Evolutionary conservation across 164 flowering plant genomes (phyloP), one percentile per base, ranked within the genome.

Genomic region (Tinospora cordifolia): DNA sequence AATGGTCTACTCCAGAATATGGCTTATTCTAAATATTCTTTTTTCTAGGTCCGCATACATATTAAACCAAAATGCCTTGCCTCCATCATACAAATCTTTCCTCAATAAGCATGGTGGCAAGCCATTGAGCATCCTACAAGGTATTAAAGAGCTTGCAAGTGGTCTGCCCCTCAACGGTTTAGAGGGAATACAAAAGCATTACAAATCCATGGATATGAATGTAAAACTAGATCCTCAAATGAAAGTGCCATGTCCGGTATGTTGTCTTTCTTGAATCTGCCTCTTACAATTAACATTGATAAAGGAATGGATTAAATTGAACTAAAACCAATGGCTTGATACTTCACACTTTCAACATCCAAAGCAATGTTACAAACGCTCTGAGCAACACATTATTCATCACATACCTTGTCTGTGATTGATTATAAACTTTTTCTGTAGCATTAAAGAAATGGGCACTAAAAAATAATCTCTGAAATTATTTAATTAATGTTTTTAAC

Each of bases 71-170:
- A 95, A 90, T 13, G 90, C 95, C 73, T 81, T 94, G 78, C 90
- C 97, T 68, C 75, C 85, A 72, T 87, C 97, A 46, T 94, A 91
- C 72, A 94, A 84, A 77, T 91, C 96, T 58, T 94, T 94, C 80
- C 95, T 94, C 66, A 89, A 87, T 74, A 90, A 83, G 62, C 98
- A 94, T 80, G 93, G 97, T 75, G 98, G 88, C 71, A 94, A 94
- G 78, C 88, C 84, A 82, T 5, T 75, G 46, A 68, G 65, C 40
- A 86, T 94, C 65, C 75, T 94, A 66, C 85, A 86, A 79, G 96
- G 93, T 41, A 81, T 90, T 63, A 91, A 85, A 85, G 90, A 86
- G 14, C 79, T 90, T 68, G 91, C 91, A 46, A 72, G 73, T 68
- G 84, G 90, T 65, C 63, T 72, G 69, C 88, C 93, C 58, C 83